Conservation (phyloP, 2,329 filamentous ascomycete genomes). For the Clonostachys solani region DNA sequence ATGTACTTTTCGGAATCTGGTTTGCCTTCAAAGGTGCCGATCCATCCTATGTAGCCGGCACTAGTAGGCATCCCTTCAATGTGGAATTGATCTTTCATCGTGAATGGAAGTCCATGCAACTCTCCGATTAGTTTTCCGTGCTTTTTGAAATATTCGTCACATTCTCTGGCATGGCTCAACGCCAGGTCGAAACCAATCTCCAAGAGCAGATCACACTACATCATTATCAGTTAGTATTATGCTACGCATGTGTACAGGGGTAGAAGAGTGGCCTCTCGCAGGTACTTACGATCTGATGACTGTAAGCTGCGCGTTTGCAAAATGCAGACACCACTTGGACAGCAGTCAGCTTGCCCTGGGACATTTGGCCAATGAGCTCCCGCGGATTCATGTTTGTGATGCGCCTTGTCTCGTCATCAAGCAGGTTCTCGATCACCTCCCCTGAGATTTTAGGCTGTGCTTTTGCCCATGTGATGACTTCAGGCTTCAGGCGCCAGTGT, state of each 20-base stretch:
- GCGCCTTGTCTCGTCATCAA: too few species aligned
- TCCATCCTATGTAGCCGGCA: constrained; percentile 57
- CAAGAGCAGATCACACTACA: constrained; percentile 31
- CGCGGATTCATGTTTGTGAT: too few species aligned
- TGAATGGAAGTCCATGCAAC: constrained; percentile 84
- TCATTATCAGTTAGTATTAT: background rate
- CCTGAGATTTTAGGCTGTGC: too few species aligned
- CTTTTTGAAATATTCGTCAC: background rate
- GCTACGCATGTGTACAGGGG: background rate
- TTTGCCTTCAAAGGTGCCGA: constrained; percentile 36
- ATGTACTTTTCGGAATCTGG: constrained; percentile 68
- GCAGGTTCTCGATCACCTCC: too few species aligned
- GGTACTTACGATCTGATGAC: constrained; percentile 18
- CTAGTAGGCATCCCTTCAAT: constrained; percentile 80
- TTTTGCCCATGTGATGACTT: too few species aligned
- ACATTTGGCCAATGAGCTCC: background rate
- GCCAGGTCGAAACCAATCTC: constrained; percentile 2
- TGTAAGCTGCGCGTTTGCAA: constrained; percentile 17
- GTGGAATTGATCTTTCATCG: constrained; percentile 74
- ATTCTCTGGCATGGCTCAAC: background rate
- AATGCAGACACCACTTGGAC: background rate
- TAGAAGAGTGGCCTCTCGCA: background rate
- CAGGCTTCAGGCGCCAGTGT: too few species aligned
- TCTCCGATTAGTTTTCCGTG: constrained; percentile 67
- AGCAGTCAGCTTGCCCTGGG: background rate